Base-by-base conservation (phyloP, 1,139 yeast genomes). In the Debaryomyces sp. region DNA sequence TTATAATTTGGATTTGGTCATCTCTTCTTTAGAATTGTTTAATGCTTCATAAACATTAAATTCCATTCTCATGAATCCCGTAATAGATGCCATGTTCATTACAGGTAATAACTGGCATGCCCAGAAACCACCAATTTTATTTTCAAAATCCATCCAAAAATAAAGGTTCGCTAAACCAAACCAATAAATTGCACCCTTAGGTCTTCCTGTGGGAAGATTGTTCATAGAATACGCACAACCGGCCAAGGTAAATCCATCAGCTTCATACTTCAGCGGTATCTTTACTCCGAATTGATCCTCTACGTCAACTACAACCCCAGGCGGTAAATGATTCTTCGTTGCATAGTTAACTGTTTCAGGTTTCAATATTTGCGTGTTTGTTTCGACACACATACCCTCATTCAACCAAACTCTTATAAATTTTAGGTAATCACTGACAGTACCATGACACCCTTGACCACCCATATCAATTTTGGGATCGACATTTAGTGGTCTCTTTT, bases 241-340 rank as follows among this genome's bases (percentile, higher is more conserved):
- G 62, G 84, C 82, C 61, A 94, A 74, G 53, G 86, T 83, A 64
- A 82, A 92, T 2, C 97, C 97, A 55, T 85, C 87, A 23, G 94
- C 94, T 40, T 84, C 82, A 15, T 50, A 54, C 7, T 45, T 55
- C n/a, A 54, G 53, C 2, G 64, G 62, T 3, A 53, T 13, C 15
- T 37, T 22, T 22, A 30, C 40, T 21, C 32, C 23, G 5, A 55
- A 58, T 5, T 57, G 55, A 1, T 54, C 46, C 13, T 59, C 61
- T 39, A 67, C 61, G 17, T 57, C 59, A 26, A 66, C 54, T 2
- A 51, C 54, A 17, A 64, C 38, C 6, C 62, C 64, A 1, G 59
- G 57, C 0, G 78, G 73, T 45, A 75, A 61, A 49, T 72, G 75
- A 50, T 73, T 69, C 48, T 58, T 44, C 10, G 65, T 56, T 0